Evolutionary conservation across 768 basidiomycete species (phyloP), one percentile per base, ranked within the genome.

Genomic region (Mycena sanguinolenta): DNA sequence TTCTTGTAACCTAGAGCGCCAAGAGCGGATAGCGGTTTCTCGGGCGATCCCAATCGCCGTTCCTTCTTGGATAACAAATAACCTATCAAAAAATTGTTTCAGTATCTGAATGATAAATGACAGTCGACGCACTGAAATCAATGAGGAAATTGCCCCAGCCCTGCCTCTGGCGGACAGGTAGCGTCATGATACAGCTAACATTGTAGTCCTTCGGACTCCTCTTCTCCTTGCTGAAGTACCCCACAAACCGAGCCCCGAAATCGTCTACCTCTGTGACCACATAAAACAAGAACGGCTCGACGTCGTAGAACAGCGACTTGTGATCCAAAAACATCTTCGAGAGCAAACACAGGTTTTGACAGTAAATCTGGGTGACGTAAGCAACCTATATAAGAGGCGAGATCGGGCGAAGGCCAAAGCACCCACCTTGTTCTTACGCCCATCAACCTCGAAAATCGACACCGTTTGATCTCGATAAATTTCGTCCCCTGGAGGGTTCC

Each of bases 241-340:
- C 98, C 62, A 99, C 93, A 77, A 99, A 99, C 62, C 94, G 91
- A 32, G 96, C 93, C 8, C 97, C 98, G 58, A 88, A 82, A 42
- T 96, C 95, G 82, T 98, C 95, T 66, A 89, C 86, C 78, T 98
- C 95, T 4, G 97, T 93, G 84, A 98, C 95, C 73, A 99, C 97
- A 80, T 99, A 99, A 84, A 99, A 99, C 54, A 99, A 84, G 82
- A 99, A 99, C 0, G 98, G 98, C 81, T 99, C 98, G 73, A 99
- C 97, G 82, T 99, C 97, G 83, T 99, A 98, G 82, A 98, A 98
- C 58, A 99, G 89, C 21, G 97, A 98, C 81, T 99, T 99, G 84
- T 98, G 96, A 79, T 98, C 96, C 74, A 99, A 89, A 82, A 99
- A 99, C 97, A 98, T 98, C 81, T 98, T 98, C 67, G 97, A 97